phyloP scores from a whole-genome alignment of 192 early-diverging fungal genomes.

The Podila clonocystis region DNA sequence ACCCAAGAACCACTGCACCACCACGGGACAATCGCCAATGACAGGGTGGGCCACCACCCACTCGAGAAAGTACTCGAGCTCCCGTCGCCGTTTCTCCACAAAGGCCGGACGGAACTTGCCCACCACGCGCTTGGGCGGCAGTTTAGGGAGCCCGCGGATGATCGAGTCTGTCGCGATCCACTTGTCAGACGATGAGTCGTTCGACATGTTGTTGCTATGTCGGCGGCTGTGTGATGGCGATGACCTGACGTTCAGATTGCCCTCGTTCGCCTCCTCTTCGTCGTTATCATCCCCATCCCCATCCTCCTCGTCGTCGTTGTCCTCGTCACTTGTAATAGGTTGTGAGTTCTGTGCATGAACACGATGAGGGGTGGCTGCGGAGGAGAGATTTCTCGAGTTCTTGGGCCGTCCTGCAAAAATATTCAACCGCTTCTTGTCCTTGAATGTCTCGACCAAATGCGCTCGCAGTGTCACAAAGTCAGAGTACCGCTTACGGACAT shows the following conservation, averaged over 20 bases:
- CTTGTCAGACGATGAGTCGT: not conserved
- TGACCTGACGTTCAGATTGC: no score
- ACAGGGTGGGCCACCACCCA: constrained; percentile 61
- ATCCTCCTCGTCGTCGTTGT: not conserved
- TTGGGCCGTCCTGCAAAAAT: not conserved
- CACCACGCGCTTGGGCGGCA: constrained; percentile 63
- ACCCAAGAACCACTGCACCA: constrained; percentile 60
- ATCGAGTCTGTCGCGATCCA: constrained; percentile 10
- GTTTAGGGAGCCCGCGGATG: constrained; percentile 53
- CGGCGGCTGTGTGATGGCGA: no score
- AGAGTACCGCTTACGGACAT: constrained; percentile 57
- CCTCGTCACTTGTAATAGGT: not conserved
- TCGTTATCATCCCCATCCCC: not conserved
- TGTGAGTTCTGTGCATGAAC: not conserved
- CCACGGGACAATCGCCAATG: constrained; percentile 53
- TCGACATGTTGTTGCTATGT: no score
- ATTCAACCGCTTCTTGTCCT: not conserved
- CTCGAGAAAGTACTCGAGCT: constrained; percentile 64
- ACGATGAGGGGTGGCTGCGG: not conserved
- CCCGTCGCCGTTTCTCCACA: constrained; percentile 58
- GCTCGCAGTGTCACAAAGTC: constrained; percentile 59
- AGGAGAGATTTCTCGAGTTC: not conserved
- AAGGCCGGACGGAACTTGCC: constrained; percentile 60
- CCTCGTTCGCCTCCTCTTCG: constrained; percentile 5
- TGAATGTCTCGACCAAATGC: constrained; percentile 35